Base-by-base conservation (phyloP, 495 filamentous ascomycete genomes). In the Lindgomyces ingoldianus region DNA sequence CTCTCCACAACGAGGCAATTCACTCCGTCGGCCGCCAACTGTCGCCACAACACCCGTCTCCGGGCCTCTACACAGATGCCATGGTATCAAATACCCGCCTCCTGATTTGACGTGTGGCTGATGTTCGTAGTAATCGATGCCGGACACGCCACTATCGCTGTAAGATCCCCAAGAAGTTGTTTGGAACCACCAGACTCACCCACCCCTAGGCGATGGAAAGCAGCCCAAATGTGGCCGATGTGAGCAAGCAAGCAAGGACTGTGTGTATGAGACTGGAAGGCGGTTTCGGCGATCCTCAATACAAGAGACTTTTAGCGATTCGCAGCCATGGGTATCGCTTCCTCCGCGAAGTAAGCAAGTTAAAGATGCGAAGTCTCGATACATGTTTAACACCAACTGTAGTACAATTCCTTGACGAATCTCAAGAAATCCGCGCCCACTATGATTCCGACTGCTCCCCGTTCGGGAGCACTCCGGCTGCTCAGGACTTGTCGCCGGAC, bases 401-500 rank as follows among this genome's bases (percentile, higher is more conserved):
- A 68, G 65, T 68, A 21, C 59, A 68, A 39, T 68, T 68, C 49
- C 54, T 68, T 3, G 65, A 68, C 30, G 46, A 68, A 24, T 63
- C 65, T 26, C 45, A 54, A 10, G 65, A 68, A 2, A 44, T 68
- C 1, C 59, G 65, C 10, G 42, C 59, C 2, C 54, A 62, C 4
- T 68, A 68, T 55, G 65, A 64, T 30, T 12, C 52, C 10, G 45
- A 54, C 10, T 30, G 26, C 33, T 26, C 25, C 39, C 33, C n/a
- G 1, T 41, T 24, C 24, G 41, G 9, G 3, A 39, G 21, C 21
- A 50, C 57, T n/a, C 27, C 50, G 1, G 29, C 26, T n/a, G 47
- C 44, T 16, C 63, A 47, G 26, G 48, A 46, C n/a, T 55, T 45
- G 4, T 60, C 63, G 18, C 48, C 36, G 14, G 39, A 26, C 18